Percentiles rank a stretch among this genome's conserved stretches.
phyloP scores from a whole-genome alignment of 768 basidiomycete genomes.

The Tricholoma matsutake region DNA sequence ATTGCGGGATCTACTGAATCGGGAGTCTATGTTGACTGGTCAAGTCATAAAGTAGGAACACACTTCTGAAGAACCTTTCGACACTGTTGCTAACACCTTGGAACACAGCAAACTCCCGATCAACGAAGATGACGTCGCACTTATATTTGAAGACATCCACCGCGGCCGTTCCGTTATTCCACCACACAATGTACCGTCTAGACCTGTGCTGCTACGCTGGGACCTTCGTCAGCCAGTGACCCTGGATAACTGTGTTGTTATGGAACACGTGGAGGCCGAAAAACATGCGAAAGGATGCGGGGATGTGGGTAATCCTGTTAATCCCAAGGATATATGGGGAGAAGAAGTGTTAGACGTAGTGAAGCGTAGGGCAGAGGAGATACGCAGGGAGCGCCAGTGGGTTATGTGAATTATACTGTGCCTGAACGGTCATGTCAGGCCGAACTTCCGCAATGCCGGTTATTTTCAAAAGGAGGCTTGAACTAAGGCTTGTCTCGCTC shows the following conservation, averaged over 20 bases:
- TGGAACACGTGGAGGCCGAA: constrained; percentile 74
- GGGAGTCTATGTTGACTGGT: constrained; percentile 69
- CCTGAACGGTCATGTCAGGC: neutral
- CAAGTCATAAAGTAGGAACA: constrained; percentile 49
- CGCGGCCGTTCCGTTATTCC: constrained; percentile 77
- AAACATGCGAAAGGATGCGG: constrained; percentile 54
- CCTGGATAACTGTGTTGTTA: constrained; percentile 82
- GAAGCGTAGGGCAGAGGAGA: constrained; percentile 54
- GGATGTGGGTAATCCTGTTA: constrained; percentile 22
- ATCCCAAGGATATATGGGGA: constrained; percentile 69
- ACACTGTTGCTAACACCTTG: neutral
- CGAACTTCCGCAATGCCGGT: neutral
- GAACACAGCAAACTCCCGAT: constrained; percentile 70
- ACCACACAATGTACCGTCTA: constrained; percentile 68
- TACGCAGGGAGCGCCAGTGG: constrained; percentile 54
- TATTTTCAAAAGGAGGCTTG: neutral
- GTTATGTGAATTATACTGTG: constrained; percentile 26
- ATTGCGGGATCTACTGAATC: constrained; percentile 67
- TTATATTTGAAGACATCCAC: constrained; percentile 86
- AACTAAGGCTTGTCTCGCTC: neutral
- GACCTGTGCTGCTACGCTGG: constrained; percentile 83
- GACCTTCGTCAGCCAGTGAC: constrained; percentile 59
- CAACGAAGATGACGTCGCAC: constrained; percentile 76
- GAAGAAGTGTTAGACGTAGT: constrained; percentile 57
- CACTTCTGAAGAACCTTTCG: neutral